Percentiles rank a stretch among this genome's conserved stretches.
Conservation (phyloP, 495 filamentous ascomycete genomes). For the Aspergillus hancockii region DNA sequence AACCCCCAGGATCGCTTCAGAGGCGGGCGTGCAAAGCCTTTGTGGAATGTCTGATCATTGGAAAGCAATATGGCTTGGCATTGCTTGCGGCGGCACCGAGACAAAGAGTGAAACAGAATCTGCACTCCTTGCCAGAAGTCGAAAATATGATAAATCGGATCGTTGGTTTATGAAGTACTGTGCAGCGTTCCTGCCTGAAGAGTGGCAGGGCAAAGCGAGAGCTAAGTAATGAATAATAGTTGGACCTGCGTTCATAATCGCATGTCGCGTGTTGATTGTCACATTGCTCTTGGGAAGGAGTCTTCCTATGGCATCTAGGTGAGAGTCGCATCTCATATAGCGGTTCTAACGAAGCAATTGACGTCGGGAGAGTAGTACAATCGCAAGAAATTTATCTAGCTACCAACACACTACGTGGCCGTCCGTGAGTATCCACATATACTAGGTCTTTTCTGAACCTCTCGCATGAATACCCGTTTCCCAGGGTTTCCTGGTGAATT, state of each 20-base stretch:
- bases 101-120: constrained; percentile 25
- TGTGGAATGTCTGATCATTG: constrained; percentile 29
- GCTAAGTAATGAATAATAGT: constrained; percentile 15
- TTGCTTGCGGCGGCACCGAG: constrained; percentile 15
- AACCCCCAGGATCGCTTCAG: constrained; percentile 22
- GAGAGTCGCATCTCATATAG: neutral
- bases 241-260: constrained; percentile 14
- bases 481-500: neutral
- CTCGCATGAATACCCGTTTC: neutral
- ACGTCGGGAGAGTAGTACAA: neutral
- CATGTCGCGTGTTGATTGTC: constrained; percentile 13
- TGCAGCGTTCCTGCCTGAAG: neutral
- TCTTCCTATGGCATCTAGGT: neutral
- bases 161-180: constrained; percentile 13
- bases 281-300: constrained; percentile 6
- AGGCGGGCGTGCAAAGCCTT: constrained; percentile 27
- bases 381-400: neutral
- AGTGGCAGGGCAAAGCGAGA: constrained; percentile 9
- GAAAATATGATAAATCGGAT: constrained; percentile 16
- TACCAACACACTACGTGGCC: neutral
- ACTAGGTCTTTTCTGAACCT: neutral
- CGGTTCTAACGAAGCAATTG: neutral
- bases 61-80: constrained; percentile 29
- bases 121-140: constrained; percentile 14
- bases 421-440: neutral